Base-by-base conservation (phyloP, 495 filamentous ascomycete genomes). In the Niebla homalea region DNA sequence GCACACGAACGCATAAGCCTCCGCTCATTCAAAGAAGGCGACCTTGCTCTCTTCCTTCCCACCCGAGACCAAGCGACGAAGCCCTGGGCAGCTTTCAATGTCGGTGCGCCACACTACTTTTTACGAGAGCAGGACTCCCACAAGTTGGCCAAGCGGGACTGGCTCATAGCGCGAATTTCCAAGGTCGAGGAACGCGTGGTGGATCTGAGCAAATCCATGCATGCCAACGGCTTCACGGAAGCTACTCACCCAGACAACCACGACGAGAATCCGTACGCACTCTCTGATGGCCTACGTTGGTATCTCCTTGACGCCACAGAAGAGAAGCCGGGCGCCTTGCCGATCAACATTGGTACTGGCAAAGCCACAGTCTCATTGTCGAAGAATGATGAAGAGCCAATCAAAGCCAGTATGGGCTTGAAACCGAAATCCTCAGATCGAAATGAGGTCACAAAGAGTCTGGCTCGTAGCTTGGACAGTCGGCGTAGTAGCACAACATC, bases 11-110 rank as follows among this genome's bases (percentile, higher is more conserved):
- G 96, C 65, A 95, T 99, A 57, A 89, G 93, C n/a, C 94, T 86
- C 62, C 83, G 84, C 43, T 80, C 87, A 18, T 99, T 98, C 73
- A 97, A 95, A 61, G 87, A 94, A 64, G 90, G 90, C 14, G 92
- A 99, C 60, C 76, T 99, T 15, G 93, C 90, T 20, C 73, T 99
- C 10, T 99, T 99, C 70, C 72, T 97, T 12, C 92, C 92, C 0
- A 99, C 92, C 0, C 73, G 89, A 20, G 96, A 97, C 55, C 89
- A 94, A 62, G 83, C 83, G 21, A 92, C 88, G 5, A 81, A 92
- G 10, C 89, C 92, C 3, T 99, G 92, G 92, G 92, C 92, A 4
- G 92, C 93, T 3, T 99, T 99, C 71, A 99, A 99, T 60, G 82
- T 97, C 42, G 88, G 88, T 1, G 90, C 87, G 46, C 92, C 92